Evolutionary conservation across 2,329 filamentous ascomycete species (phyloP).

Genomic region (Ophidiomyces ophidiicola): DNA sequence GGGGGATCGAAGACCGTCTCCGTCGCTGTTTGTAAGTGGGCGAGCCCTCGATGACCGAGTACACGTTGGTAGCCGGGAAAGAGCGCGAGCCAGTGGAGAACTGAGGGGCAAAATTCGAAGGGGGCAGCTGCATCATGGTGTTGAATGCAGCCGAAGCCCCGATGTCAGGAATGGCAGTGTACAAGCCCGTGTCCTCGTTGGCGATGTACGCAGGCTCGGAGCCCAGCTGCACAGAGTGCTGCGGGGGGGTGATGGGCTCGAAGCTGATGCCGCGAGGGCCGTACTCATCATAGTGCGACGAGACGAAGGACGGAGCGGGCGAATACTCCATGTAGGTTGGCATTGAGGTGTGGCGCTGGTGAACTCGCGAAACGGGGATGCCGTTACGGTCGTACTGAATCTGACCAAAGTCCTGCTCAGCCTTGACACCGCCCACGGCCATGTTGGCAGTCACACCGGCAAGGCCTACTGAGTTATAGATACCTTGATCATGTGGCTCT

Average conservation of each 20-base stretch:
- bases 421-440: conserved; percentile 56
- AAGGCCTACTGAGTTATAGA: conserved; percentile 59
- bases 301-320: conserved; percentile 91
- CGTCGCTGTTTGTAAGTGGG: conserved; percentile 97
- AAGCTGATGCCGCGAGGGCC: conserved; percentile 92
- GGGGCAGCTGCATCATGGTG: conserved; percentile 80
- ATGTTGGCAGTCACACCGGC: conserved; percentile 58
- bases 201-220: conserved; percentile 93
- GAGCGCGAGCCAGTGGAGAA: conserved; percentile 59
- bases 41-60: conserved; percentile 93
- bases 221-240: conserved; percentile 69
- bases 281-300: conserved; percentile 97
- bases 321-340: conserved; percentile 97
- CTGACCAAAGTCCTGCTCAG: conserved; percentile 71
- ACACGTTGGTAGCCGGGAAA: conserved; percentile 66
- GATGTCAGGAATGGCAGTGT: conserved; percentile 87
- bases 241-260: conserved; percentile 90
- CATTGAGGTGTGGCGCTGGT: conserved; percentile 97
- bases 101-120: conserved; percentile 69
- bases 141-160: conserved; percentile 63
- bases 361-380: conserved; percentile 66
- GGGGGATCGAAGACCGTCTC: conserved; percentile 82
- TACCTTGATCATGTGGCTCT: conserved; percentile 52
- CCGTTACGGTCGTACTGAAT: conserved; percentile 88
- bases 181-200: conserved; percentile 92